Evolutionary conservation across 2,329 filamentous ascomycete genomes (phyloP), one percentile per base, ranked within the genome.

Genomic region (Diplodia seriata): DNA sequence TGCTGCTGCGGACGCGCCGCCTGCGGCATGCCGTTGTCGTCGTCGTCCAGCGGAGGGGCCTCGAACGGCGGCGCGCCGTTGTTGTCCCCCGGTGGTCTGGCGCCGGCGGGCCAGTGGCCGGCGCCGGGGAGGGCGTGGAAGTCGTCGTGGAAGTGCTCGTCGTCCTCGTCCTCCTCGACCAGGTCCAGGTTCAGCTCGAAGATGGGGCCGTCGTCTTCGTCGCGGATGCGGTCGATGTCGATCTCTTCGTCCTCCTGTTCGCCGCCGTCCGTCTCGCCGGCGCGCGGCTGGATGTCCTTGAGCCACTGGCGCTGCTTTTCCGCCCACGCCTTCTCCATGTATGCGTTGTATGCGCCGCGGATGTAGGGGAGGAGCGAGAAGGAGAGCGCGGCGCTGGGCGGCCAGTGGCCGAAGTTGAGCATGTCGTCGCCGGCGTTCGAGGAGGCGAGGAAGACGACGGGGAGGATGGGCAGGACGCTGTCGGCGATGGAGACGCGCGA

Each of bases 351-450:
- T 26, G 85, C 81, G 38, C 84, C 84, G 64, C 89, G 86, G 2
- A 91, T 73, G 71, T 91, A 91, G 0, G 90, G 90, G 4, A 92
- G 77, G 4, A 87, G 82, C 2, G 89, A 87, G 71, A 92, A 87
- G 2, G 88, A 86, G 71, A 91, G 85, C 31, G 87, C 85, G 15
- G 89, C 86, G 56, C 85, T 87, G 1, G 90, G 90, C 3, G 90
- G 89, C 88, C 88, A 90, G 54, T 86, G 78, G n/a, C 82, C 81
- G 55, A 87, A 77, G 69, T 89, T 84, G 4, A 86, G 76, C 55
- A 79, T 70, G 9, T 79, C 74, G 15, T 82, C 78, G 49, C 76
- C 73, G 0, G 76, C 73, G 49, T 82, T 81, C n/a, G 84, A 84
- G 33, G 82, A 86, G 50, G 82, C 85, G 69, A 87, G 87, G 77